Base-by-base conservation (phyloP, 208 protist species). In the Leishmania tarentolae region DNA sequence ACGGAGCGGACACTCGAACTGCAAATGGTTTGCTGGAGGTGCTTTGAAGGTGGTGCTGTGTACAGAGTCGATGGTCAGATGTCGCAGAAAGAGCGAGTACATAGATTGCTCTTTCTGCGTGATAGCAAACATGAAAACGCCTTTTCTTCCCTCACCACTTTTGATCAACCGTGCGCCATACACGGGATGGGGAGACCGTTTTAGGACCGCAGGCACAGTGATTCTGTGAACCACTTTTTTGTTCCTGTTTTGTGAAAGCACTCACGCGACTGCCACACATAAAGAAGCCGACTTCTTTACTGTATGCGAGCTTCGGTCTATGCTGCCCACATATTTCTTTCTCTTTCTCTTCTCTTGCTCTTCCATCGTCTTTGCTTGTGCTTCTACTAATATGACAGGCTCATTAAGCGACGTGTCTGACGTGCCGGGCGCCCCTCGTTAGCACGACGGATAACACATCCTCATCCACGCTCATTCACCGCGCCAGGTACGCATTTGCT, bases 391-490 rank as follows among this genome's bases (percentile, higher is more conserved):
- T 17, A 21, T 3, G 50, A 6, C n/a, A 52, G 21, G 28, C 40
- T 31, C 6, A 57, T n/a, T n/a, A 6, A 75, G 37, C 28, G 24
- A 7, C 44, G n/a, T 61, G 44, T 44, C 31, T 19, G 24, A 15
- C 47, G 46, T 59, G 21, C 52, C 52, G 46, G 13, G 35, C 44
- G 56, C 35, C 28, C 52, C n/a, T 13, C 24, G 57, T 31, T 24
- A 28, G 72, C 50, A 61, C 46, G 35, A 76, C 72, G 21, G 72
- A 56, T 31, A 42, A 35, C 53, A 56, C 35, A 78, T 74, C 13
- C 66, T 17, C 77, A 68, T n/a, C 53, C 35, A 68, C 53, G 15
- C 35, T 61, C 42, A 19, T 76, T 35, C 28, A 19, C 2, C 56
- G 7, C 44, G 1, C 47, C 35, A 21, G 72, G 44, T 53, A 44